phyloP scores from a whole-genome alignment of 305 asterid species.

The Solanum chacoense region DNA sequence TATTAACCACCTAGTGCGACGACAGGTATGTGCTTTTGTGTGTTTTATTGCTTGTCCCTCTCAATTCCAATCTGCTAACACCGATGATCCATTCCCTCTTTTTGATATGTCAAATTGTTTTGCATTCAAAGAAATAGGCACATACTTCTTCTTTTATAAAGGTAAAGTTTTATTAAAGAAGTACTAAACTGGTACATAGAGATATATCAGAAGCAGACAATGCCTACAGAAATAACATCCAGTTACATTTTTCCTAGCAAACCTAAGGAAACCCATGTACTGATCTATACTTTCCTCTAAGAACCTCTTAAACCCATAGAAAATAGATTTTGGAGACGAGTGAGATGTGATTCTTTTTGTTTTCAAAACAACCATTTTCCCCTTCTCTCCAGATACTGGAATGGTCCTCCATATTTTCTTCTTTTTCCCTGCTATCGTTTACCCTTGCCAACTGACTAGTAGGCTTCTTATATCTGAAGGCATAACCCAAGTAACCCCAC shows the following conservation, averaged over 20 bases:
- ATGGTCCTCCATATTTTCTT: background rate
- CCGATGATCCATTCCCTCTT: background rate
- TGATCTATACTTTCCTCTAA: background rate
- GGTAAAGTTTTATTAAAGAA: background rate
- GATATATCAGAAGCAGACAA: background rate
- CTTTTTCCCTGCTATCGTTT: background rate
- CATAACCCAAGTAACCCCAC: background rate
- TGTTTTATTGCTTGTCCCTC: background rate
- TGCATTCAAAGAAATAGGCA: background rate
- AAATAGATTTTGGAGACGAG: background rate
- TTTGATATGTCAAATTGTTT: background rate
- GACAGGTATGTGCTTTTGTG: conserved; percentile 46
- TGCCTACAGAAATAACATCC: background rate
- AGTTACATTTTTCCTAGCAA: background rate
- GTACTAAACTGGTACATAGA: background rate
- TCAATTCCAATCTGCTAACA: background rate
- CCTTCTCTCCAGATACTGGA: background rate
- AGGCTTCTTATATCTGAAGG: background rate
- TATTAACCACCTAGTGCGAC: conserved; percentile 89
- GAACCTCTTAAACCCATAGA: background rate
- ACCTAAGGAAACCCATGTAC: background rate
- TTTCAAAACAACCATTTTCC: background rate
- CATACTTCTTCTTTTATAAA: background rate
- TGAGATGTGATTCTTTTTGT: background rate
- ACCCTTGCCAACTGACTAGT: background rate